Conservation (phyloP, 805 yeast species). For the Lipomyces spencermartinsiae region DNA sequence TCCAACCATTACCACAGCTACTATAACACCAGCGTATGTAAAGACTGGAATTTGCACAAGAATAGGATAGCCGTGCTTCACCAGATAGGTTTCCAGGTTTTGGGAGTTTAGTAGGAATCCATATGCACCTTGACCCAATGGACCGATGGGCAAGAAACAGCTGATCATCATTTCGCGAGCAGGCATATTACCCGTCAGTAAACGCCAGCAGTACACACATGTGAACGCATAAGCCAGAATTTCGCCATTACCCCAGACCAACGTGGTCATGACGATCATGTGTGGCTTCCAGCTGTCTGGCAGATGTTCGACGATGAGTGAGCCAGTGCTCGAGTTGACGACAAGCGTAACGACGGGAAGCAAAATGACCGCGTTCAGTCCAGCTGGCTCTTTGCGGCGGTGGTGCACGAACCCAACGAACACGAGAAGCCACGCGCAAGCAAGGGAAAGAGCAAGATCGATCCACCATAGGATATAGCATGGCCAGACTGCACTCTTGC, state of each 20-base stretch:
- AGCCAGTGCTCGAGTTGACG: conserved; percentile 77
- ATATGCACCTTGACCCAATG: conserved; percentile 83
- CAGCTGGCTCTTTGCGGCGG: conserved; percentile 46
- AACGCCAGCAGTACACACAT: conserved; percentile 64
- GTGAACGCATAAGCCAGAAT: conserved; percentile 62
- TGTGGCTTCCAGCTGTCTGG: conserved; percentile 57
- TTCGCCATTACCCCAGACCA: conserved; percentile 75
- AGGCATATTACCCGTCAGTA: conserved; percentile 65
- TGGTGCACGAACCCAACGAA: conserved; percentile 55
- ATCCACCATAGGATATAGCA: conserved; percentile 80
- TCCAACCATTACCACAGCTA: conserved; percentile 56
- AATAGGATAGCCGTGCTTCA: conserved; percentile 37
- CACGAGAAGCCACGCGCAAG: conserved; percentile 68
- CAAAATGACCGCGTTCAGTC: conserved; percentile 63
- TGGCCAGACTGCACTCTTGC: conserved; percentile 52
- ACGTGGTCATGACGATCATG: conserved; percentile 59
- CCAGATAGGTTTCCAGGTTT: conserved; percentile 46
- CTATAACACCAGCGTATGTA: conserved; percentile 48
- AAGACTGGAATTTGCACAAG: conserved; percentile 44
- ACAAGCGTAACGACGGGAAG: conserved; percentile 82
- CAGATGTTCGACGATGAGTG: conserved; percentile 54
- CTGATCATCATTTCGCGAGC: conserved; percentile 54
- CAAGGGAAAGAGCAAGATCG: conserved; percentile 58
- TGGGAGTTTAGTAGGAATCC: conserved; percentile 64
- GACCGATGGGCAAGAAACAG: conserved; percentile 76